Conservation (phyloP, 2,329 filamentous ascomycete genomes). For the Huntiella moniliformis region DNA sequence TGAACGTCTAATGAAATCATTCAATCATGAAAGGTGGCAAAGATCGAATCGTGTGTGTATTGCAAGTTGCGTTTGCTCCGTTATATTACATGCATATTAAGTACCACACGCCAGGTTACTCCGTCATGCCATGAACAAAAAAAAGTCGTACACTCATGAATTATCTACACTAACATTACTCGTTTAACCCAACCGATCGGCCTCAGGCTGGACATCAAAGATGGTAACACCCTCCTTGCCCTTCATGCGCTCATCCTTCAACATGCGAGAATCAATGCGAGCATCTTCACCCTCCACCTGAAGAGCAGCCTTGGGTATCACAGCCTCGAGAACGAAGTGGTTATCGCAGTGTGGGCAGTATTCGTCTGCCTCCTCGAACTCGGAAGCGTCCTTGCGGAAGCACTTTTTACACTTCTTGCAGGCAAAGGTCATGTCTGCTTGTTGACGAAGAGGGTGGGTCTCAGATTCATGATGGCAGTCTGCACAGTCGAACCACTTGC, state of each 20-base stretch:
- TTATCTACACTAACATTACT: neutral
- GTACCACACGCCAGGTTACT: too few species aligned
- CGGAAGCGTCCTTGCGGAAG: constrained; percentile 80
- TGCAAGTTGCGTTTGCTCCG: too few species aligned
- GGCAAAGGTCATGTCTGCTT: constrained; percentile 77
- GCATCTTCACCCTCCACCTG: constrained; percentile 84
- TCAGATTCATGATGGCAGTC: constrained; percentile 80
- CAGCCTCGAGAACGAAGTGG: constrained; percentile 84
- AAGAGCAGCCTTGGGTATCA: constrained; percentile 63
- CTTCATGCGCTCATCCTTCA: constrained; percentile 71
- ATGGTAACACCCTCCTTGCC: constrained; percentile 40
- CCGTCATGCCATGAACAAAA: constrained; percentile 1
- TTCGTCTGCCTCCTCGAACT: constrained; percentile 94
- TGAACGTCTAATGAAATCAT: constrained; percentile 10
- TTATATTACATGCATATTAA: too few species aligned
- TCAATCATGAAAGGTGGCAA: neutral
- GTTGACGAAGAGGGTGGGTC: constrained; percentile 55
- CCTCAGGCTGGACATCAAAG: constrained; percentile 58
- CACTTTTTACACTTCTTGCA: constrained; percentile 99
- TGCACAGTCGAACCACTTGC: constrained; percentile 97
- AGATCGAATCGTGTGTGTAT: too few species aligned
- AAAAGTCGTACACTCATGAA: constrained; percentile 9
- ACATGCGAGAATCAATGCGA: constrained; percentile 70
- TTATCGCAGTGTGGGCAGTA: constrained; percentile 99
- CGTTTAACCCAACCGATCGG: constrained; percentile 54